Percentiles rank a stretch among this genome's conserved stretches.
Conservation (phyloP, 2,329 filamentous ascomycete species). For the Aphanoascus verrucosus region DNA sequence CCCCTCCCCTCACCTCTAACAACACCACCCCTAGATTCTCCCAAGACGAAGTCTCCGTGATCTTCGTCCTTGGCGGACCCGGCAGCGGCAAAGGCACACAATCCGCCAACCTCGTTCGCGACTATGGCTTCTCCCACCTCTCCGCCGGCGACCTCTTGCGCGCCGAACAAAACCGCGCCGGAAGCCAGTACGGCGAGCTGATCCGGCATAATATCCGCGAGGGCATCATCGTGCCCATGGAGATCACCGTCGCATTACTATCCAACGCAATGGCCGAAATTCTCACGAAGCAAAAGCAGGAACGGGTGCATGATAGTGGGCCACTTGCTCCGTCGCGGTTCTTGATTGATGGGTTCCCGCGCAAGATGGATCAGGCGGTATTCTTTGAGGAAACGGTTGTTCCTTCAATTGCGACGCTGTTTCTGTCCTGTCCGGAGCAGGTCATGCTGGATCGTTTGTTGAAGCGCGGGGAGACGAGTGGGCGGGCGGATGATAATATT, state of each 20-base stretch:
- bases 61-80: slow-evolving; percentile 93
- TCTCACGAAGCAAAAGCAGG: slow-evolving; percentile 42
- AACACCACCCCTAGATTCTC: slow-evolving; percentile 63
- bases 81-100: slow-evolving; percentile 96
- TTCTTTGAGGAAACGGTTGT: slow-evolving; percentile 89
- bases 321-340: slow-evolving; percentile 54
- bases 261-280: slow-evolving; percentile 81
- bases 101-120: slow-evolving; percentile 72
- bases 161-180: slow-evolving; percentile 79
- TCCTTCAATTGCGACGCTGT: slow-evolving; percentile 72
- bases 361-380: slow-evolving; percentile 92
- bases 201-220: slow-evolving; percentile 92
- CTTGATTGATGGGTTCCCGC: slow-evolving; percentile 72
- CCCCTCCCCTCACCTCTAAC: slow-evolving; percentile 39
- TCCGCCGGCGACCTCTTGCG: slow-evolving; percentile 88
- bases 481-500: slow-evolving; percentile 82
- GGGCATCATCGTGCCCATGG: slow-evolving; percentile 95
- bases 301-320: slow-evolving; percentile 6
- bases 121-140: slow-evolving; percentile 87
- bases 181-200: slow-evolving; percentile 79
- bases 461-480: slow-evolving; percentile 85
- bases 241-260: slow-evolving; percentile 85
- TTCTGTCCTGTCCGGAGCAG: slow-evolving; percentile 85
- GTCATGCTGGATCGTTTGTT: slow-evolving; percentile 77
- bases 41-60: slow-evolving; percentile 69